phyloP scores from a whole-genome alignment of 768 basidiomycete genomes.

The Pisolithus orientalis region DNA sequence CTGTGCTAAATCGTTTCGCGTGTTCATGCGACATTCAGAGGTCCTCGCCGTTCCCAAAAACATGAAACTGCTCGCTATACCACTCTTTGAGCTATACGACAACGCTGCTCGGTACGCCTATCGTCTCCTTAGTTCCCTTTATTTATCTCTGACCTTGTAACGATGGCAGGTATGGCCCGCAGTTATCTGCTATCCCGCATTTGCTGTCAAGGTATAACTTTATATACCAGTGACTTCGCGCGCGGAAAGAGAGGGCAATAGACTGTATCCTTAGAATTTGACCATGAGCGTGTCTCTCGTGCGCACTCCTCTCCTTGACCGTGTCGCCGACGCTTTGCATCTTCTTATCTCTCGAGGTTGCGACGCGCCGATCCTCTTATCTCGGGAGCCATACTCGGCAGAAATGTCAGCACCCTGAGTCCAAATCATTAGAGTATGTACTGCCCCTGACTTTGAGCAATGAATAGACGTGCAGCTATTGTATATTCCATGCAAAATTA shows the following conservation, averaged over 20 bases:
- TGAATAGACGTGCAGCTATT: no score
- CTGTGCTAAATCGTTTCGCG: not conserved
- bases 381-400: no score
- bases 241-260: not conserved
- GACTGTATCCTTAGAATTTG: no score
- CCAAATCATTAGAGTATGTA: no score
- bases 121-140: not conserved
- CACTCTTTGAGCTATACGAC: conserved; percentile 95
- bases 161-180: not conserved
- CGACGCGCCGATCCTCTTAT: no score
- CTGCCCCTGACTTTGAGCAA: conserved; percentile 53
- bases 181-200: conserved; percentile 87
- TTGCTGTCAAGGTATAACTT: conserved; percentile 83
- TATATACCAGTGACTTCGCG: conserved; percentile 52
- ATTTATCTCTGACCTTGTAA: not conserved
- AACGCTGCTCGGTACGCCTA: conserved; percentile 75
- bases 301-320: no score
- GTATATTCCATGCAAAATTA: no score
- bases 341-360: no score
- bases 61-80: conserved; percentile 97
- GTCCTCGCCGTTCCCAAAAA: conserved; percentile 96
- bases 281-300: no score
- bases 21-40: conserved; percentile 43
- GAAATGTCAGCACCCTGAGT: no score
- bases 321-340: no score